phyloP scores from a whole-genome alignment of 1,139 yeast genomes.

The Hyphopichia fennica region DNA sequence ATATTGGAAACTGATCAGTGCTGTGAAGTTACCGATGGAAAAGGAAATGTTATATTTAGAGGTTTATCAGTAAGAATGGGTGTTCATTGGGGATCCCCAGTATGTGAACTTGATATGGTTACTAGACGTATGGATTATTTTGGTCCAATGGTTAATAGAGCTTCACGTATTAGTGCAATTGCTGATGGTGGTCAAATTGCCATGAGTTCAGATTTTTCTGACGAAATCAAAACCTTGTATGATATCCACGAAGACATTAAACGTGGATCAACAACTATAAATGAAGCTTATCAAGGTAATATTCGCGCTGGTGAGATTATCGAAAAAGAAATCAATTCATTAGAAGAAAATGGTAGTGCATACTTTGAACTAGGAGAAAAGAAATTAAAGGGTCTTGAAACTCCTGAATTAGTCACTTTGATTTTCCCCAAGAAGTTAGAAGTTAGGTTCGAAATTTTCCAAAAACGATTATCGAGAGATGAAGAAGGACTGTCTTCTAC shows the following conservation, averaged over 20 bases:
- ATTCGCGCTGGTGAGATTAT: conserved; percentile 61
- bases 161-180: conserved; percentile 88
- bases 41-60: conserved; percentile 65
- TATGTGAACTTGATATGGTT: conserved; percentile 90
- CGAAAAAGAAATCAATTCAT: conserved; percentile 64
- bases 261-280: conserved; percentile 36
- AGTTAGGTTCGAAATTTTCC: conserved; percentile 52
- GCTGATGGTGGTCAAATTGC: conserved; percentile 99
- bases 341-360: conserved; percentile 71
- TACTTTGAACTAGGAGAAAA: conserved; percentile 78
- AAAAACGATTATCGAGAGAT: conserved; percentile 24
- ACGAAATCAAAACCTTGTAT: conserved; percentile 64
- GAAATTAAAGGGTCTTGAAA: conserved; percentile 90
- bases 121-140: conserved; percentile 98
- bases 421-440: conserved; percentile 69
- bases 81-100: conserved; percentile 97
- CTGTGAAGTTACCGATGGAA: conserved; percentile 71
- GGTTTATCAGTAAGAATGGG: conserved; percentile 98
- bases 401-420: conserved; percentile 83
- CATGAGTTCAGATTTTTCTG: conserved; percentile 75
- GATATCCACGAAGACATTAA: conserved; percentile 50
- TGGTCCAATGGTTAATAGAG: conserved; percentile 97
- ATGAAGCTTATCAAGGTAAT: conserved; percentile 64
- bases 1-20: conserved; percentile 85
- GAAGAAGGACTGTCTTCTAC: conserved; percentile 17